phyloP scores from a whole-genome alignment of 139 green algal genomes.

The Chlamydomonas sp. region DNA sequence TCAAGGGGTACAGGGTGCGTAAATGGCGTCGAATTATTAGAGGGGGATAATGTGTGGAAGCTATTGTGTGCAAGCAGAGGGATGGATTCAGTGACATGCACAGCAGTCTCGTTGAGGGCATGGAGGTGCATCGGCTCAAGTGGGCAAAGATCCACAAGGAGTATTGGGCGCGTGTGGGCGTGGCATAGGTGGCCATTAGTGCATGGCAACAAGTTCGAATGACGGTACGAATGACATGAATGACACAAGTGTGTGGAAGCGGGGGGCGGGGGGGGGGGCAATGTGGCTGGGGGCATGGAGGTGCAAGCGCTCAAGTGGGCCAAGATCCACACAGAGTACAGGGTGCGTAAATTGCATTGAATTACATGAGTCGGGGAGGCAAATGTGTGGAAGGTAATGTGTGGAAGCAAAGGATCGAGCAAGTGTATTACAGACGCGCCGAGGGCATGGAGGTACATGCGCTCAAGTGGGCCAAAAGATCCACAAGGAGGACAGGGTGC shows the following conservation, averaged over 20 bases:
- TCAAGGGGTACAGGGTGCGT: constrained; percentile 10
- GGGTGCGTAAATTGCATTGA: not conserved
- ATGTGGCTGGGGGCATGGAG: not conserved
- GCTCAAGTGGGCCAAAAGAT: not conserved
- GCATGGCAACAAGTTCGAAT: not conserved
- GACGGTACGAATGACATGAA: not conserved
- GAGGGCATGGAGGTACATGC: not conserved
- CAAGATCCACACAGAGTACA: not conserved
- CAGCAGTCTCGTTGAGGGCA: not conserved
- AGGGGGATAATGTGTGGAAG: not conserved
- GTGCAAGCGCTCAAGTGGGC: not conserved
- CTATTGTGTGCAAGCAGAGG: not conserved
- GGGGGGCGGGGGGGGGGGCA: no score
- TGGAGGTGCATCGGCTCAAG: not conserved
- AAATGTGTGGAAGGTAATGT: not conserved
- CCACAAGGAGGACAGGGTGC: not conserved
- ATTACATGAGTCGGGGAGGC: not conserved
- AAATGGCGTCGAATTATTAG: not conserved
- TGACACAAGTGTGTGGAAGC: no score
- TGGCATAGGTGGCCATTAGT: not conserved
- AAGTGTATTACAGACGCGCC: not conserved
- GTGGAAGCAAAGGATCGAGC: not conserved
- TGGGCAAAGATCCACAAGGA: constrained; percentile 2
- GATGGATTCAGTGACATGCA: not conserved
- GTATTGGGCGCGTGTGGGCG: not conserved